Conservation (phyloP, 768 basidiomycete genomes). For the Tephrocybe sp. region DNA sequence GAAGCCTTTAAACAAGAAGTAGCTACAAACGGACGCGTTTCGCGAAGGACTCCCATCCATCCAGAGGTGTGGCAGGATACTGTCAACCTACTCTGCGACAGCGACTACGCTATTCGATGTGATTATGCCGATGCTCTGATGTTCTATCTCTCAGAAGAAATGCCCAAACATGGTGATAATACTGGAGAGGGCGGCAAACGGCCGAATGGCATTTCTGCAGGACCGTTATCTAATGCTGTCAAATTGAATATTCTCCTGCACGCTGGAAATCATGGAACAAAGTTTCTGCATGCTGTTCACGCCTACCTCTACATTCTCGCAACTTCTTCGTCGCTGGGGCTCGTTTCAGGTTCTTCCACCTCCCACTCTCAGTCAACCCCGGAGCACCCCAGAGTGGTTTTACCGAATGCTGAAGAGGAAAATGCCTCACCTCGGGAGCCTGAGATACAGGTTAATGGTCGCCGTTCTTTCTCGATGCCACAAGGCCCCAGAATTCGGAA, state of each 20-base stretch:
- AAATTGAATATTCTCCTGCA: constrained; percentile 48
- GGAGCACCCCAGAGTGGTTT: constrained; percentile 26
- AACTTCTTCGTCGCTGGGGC: constrained; percentile 62
- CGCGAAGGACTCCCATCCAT: constrained; percentile 65
- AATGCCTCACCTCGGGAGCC: constrained; percentile 26
- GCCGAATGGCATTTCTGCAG: constrained; percentile 42
- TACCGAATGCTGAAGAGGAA: constrained; percentile 26
- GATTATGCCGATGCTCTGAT: constrained; percentile 75
- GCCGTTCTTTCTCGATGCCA: constrained; percentile 42
- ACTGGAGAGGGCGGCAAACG: constrained; percentile 47
- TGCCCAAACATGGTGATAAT: constrained; percentile 58
- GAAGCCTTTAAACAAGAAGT: constrained; percentile 26
- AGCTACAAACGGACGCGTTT: constrained; percentile 30
- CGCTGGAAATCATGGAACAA: constrained; percentile 57
- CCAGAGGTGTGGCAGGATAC: constrained; percentile 93
- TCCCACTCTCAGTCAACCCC: constrained; percentile 36
- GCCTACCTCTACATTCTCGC: constrained; percentile 80
- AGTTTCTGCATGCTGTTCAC: constrained; percentile 77
- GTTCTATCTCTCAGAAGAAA: constrained; percentile 75
- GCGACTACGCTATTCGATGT: constrained; percentile 70
- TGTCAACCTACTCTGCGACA: constrained; percentile 78
- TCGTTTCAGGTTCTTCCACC: constrained; percentile 35
- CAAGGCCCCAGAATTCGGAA: constrained; percentile 55
- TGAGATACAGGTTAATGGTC: constrained; percentile 30
- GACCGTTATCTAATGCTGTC: constrained; percentile 43